phyloP scores from a whole-genome alignment of 331 rosid genomes.

The Pyracantha coccinea region DNA sequence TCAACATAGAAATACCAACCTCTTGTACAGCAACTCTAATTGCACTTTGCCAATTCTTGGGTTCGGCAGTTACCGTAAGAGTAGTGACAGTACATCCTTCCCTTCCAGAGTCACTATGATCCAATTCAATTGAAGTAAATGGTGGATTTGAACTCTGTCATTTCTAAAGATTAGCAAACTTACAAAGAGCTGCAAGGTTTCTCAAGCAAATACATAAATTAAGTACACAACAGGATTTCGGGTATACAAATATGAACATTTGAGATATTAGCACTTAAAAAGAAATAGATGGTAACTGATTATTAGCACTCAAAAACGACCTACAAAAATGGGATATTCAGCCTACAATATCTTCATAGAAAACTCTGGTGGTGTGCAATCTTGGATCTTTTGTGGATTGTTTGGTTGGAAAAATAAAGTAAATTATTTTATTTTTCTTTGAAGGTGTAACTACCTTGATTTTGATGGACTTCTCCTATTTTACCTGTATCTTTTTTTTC shows the following conservation, averaged over 20 bases:
- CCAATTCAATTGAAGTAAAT: slow-evolving; percentile 93
- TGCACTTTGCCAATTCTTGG: slow-evolving; percentile 87
- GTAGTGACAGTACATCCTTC: slow-evolving; percentile 99
- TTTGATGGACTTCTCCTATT: background rate
- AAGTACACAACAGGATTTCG: background rate
- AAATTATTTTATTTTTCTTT: background rate
- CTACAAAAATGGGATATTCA: background rate
- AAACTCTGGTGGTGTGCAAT: background rate
- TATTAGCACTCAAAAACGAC: background rate
- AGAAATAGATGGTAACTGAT: background rate
- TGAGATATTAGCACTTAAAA: background rate
- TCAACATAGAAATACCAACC: slow-evolving; percentile 43
- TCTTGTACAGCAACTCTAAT: slow-evolving; percentile 96
- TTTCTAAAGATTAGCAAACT: slow-evolving; percentile 16
- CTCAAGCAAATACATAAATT: slow-evolving; percentile 4
- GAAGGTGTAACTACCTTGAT: background rate
- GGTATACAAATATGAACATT: background rate
- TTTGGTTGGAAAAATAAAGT: background rate
- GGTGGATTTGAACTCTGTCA: slow-evolving; percentile 98
- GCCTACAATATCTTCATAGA: background rate
- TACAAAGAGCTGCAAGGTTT: slow-evolving; percentile 8
- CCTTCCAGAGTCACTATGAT: slow-evolving; percentile 99
- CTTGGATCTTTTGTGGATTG: background rate
- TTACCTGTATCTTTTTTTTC: background rate
- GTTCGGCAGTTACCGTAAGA: slow-evolving; percentile 93